Base-by-base conservation (phyloP, 75 land plant genomes). In the Ceratopteris richardii region DNA sequence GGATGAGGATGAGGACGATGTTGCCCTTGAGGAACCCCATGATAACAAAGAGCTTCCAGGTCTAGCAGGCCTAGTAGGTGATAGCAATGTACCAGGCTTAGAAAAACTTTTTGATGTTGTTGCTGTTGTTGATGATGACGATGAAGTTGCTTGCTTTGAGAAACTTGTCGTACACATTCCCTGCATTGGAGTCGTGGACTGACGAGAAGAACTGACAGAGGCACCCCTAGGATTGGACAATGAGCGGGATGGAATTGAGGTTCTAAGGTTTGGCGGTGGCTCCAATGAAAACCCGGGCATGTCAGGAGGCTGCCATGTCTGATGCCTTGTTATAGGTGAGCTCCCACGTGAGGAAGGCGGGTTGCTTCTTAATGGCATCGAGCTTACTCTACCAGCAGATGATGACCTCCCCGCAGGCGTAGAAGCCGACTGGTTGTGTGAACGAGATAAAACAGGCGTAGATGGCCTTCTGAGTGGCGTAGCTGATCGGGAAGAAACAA, bases 221-320 rank as follows among this genome's bases (percentile, higher is more conserved):
- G 77, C 55, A 17, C 80, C 76, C 36, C 79, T 25, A 7, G 69
- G 51, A 18, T 75, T 67, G 2, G 80, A 77, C 6, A 65, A 10
- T 16, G 82, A 37, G 20, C 75, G 52, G 11, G 66, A 22, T 26
- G 47, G 29, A 11, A 44, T 18, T 1, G 69, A 6, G 2, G 72
- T 80, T 31, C 65, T 67, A 22, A 80, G 54, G 46, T 80, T 80
- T 20, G 79, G 72, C 2, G 82, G 82, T 2, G 82, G 53, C 28
- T 80, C 78, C 31, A 61, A 25, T 4, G 79, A 68, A 36, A 80
- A 60, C 0, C 51, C 79, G 23, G 74, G 66, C 24, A 65, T 59
- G 31, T 57, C 51, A 22, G 76, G 30, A n/a, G 79, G 67, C 26
- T 68, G 65, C 57, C 41, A 72, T 47, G 80, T 39, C 52, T 67